Evolutionary conservation across 164 flowering plant genomes (phyloP), one percentile per base, ranked within the genome.

Genomic region (Euptelea pleiosperma): DNA sequence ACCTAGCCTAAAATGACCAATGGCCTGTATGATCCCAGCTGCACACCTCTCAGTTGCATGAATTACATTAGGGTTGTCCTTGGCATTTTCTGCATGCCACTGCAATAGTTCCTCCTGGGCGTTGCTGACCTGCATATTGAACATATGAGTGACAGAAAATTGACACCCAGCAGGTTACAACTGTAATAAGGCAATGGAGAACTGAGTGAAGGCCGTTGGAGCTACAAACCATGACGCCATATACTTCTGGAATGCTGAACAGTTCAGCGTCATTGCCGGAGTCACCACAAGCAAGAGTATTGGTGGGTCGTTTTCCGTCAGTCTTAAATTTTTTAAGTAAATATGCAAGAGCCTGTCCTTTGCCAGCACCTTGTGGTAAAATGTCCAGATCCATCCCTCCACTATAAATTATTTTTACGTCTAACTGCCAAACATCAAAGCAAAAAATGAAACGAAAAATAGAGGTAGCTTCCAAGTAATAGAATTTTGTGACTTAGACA

Each of bases 251-350:
- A 74, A 89, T 73, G 72, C 79, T 82, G 58, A 89, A 89, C 1
- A 89, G 78, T 55, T 89, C 97, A 22, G 90, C 90, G 66, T 89
- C 97, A 77, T 89, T 89, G 62, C 94, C 97, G 63, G 97, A 87
- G 62, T 89, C 97, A 55, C 91, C 96, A 74, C 94, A 86, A 47
- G 72, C 96, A 64, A 89, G 89, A 58, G 90, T 85, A 42, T 71
- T 80, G 19, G 10, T 24, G 7, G 96, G 97, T 26, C 40, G 63
- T 44, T 78, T 87, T 57, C 80, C 93, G 50, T 71, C 76, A 36
- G 66, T 29, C 54, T 74, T 76, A 25, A 87, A 74, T 63, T 83
- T 89, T 55, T 77, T 76, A 33, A 78, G 79, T 57, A 87, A 61
- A 77, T 86, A 89, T 52, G 88, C 91, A 69, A 89, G 91, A 55